These are phyloP conservation scores for Leccinum truebloodii DNA, from an alignment of 768 basidiomycete species.

Conservation along the genomic window DNA sequence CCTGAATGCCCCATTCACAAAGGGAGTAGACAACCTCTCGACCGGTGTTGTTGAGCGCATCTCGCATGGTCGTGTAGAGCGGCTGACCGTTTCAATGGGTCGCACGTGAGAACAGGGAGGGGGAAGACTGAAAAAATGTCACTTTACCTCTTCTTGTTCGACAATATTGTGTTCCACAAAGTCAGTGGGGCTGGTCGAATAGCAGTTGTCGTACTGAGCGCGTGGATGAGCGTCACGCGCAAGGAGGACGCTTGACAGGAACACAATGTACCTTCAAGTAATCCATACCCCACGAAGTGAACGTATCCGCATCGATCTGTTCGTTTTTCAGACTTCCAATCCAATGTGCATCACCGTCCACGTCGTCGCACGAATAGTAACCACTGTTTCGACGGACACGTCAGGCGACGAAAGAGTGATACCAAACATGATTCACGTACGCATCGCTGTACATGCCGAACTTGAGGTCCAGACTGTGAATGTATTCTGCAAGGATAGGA, in stretches of 20 bases:
- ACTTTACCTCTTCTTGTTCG: slow-evolving; percentile 6
- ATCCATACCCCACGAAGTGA: slow-evolving; percentile 9
- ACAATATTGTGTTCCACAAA: slow-evolving; percentile 3
- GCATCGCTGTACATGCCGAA: slow-evolving; percentile 17
- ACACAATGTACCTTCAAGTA: slow-evolving; percentile 14
- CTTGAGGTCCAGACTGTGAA: slow-evolving; percentile 9
- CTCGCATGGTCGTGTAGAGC: slow-evolving; percentile 7
- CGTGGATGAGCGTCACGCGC: background rate
- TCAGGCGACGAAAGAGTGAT: background rate
- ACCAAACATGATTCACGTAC: slow-evolving; percentile 1
- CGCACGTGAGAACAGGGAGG: background rate
- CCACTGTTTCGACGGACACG: slow-evolving; percentile 3
- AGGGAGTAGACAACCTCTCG: slow-evolving; percentile 46
- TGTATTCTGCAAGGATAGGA: slow-evolving; percentile 11
- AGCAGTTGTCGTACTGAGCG: slow-evolving; percentile 19
- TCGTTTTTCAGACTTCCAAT: slow-evolving; percentile 15
- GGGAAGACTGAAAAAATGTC: background rate
- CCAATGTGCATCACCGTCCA: background rate
- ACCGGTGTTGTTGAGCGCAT: slow-evolving; percentile 6
- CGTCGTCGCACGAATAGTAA: slow-evolving; percentile 9
- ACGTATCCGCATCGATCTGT: slow-evolving; percentile 8
- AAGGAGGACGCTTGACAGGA: no score
- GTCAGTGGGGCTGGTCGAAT: slow-evolving; percentile 2
- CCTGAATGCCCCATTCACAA: slow-evolving; percentile 54
- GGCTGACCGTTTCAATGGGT: background rate